These are phyloP conservation scores for Hanseniaspora pseudoguilliermondii DNA, from an alignment of 805 yeast species.

Conservation along the genomic window DNA sequence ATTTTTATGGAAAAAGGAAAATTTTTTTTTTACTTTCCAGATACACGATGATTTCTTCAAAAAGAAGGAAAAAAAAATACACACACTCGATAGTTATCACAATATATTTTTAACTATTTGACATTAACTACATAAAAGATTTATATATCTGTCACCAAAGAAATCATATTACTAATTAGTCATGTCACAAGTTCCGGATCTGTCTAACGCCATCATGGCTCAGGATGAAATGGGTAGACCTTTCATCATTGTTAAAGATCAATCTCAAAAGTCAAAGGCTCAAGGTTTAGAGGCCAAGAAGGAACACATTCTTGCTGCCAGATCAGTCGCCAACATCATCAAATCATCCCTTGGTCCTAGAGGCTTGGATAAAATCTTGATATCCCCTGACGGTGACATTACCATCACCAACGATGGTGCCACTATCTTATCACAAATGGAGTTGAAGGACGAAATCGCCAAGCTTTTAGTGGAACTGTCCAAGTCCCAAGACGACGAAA, in stretches of 20 bases:
- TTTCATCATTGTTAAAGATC: slow-evolving; percentile 89
- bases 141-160: neutral
- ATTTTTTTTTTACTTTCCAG: neutral
- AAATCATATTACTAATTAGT: neutral
- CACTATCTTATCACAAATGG: slow-evolving; percentile 90
- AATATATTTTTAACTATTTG: neutral
- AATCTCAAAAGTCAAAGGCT: slow-evolving; percentile 47
- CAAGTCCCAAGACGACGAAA: slow-evolving; percentile 92
- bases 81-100: neutral
- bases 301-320: slow-evolving; percentile 86
- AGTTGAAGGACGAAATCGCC: slow-evolving; percentile 89
- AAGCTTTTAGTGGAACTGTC: slow-evolving; percentile 87
- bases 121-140: neutral
- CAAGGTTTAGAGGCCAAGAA: slow-evolving; percentile 71
- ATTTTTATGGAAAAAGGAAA: neutral
- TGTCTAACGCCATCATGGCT: slow-evolving; percentile 96
- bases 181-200: slow-evolving; percentile 50
- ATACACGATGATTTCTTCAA: neutral
- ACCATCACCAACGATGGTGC: slow-evolving; percentile 98
- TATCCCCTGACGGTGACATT: slow-evolving; percentile 93
- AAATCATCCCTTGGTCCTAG: slow-evolving; percentile 93
- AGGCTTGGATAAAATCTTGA: slow-evolving; percentile 92
- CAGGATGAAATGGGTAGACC: slow-evolving; percentile 99
- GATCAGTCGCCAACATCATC: slow-evolving; percentile 84
- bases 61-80: neutral